Percentiles rank a stretch among this genome's conserved stretches.
Evolutionary conservation across 768 basidiomycete species (phyloP).

Genomic region (Multifurca ochricompacta): DNA sequence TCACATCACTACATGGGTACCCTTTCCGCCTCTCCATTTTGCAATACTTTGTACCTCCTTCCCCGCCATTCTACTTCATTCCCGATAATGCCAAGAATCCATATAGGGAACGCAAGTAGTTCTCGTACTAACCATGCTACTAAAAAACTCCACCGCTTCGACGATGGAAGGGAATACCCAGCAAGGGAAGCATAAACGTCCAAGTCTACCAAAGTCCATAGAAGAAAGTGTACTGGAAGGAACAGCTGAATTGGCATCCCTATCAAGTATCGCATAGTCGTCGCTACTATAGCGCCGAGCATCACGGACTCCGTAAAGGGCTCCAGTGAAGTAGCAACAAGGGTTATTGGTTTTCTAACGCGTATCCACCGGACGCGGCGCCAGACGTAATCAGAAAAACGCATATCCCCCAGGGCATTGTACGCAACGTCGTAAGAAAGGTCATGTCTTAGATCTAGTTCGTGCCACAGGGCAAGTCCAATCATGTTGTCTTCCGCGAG

Average conservation of each 20-base stretch:
- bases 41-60: slow-evolving; percentile 59
- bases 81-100: slow-evolving; percentile 72
- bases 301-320: slow-evolving; percentile 88
- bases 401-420: slow-evolving; percentile 86
- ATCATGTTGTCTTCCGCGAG: slow-evolving; percentile 99
- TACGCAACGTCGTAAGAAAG: slow-evolving; percentile 86
- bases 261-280: slow-evolving; percentile 44
- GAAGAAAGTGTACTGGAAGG: slow-evolving; percentile 48
- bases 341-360: slow-evolving; percentile 90
- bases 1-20: too few relatives aligned
- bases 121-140: slow-evolving; percentile 78
- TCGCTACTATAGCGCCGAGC: slow-evolving; percentile 54
- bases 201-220: slow-evolving; percentile 76
- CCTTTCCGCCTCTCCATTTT: slow-evolving; percentile 45
- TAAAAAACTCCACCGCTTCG: slow-evolving; percentile 51
- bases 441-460: slow-evolving; percentile 80
- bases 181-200: slow-evolving; percentile 75
- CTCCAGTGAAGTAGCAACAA: slow-evolving; percentile 79
- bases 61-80: slow-evolving; percentile 86
- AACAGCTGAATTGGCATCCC: slow-evolving; percentile 48
- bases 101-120: slow-evolving; percentile 81
- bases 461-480: slow-evolving; percentile 86
- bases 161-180: slow-evolving; percentile 47
- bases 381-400: slow-evolving; percentile 75
- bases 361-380: slow-evolving; percentile 94